These are phyloP conservation scores for Hymenoscyphus linearis DNA, from an alignment of 2,329 filamentous ascomycete genomes.

Conservation along the genomic window DNA sequence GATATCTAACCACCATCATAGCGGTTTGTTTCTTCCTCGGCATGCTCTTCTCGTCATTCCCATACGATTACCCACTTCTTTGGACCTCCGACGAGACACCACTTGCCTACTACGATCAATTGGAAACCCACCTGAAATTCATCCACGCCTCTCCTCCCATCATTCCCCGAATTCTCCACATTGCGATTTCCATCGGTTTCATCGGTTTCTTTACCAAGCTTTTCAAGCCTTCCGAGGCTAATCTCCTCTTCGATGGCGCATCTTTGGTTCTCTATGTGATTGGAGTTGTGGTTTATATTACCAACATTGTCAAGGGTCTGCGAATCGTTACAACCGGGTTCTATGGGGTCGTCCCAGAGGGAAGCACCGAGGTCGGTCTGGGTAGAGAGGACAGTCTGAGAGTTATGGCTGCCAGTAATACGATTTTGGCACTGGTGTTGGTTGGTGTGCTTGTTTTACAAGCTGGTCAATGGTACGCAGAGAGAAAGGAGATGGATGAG, in stretches of 20 bases:
- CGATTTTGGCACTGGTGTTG: slow-evolving; percentile 86
- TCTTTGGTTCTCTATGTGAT: slow-evolving; percentile 71
- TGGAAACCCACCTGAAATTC: slow-evolving; percentile 87
- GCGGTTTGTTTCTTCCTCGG: slow-evolving; percentile 96
- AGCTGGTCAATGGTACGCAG: slow-evolving; percentile 97
- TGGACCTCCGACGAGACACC: slow-evolving; percentile 66
- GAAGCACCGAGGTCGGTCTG: slow-evolving; percentile 56
- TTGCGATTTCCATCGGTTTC: slow-evolving; percentile 82
- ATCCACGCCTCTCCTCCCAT: slow-evolving; percentile 87
- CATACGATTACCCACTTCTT: slow-evolving; percentile 89
- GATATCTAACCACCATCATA: slow-evolving; percentile 33
- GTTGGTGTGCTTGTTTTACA: slow-evolving; percentile 90
- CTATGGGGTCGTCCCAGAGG: slow-evolving; percentile 38
- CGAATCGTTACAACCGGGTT: slow-evolving; percentile 71
- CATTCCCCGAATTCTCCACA: slow-evolving; percentile 89
- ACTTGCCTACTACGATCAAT: slow-evolving; percentile 69
- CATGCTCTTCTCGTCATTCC: slow-evolving; percentile 92
- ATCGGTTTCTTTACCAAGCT: slow-evolving; percentile 90
- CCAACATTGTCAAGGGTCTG: slow-evolving; percentile 95
- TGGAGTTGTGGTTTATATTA: slow-evolving; percentile 86
- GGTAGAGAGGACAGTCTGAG: slow-evolving; percentile 84
- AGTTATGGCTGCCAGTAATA: slow-evolving; percentile 91
- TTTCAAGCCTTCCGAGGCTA: slow-evolving; percentile 87
- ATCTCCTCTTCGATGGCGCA: slow-evolving; percentile 87
- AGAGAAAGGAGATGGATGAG: slow-evolving; percentile 85